Evolutionary conservation across 352 stramenopile genomes (phyloP).

Genomic region (Phytophthora hybrid): DNA sequence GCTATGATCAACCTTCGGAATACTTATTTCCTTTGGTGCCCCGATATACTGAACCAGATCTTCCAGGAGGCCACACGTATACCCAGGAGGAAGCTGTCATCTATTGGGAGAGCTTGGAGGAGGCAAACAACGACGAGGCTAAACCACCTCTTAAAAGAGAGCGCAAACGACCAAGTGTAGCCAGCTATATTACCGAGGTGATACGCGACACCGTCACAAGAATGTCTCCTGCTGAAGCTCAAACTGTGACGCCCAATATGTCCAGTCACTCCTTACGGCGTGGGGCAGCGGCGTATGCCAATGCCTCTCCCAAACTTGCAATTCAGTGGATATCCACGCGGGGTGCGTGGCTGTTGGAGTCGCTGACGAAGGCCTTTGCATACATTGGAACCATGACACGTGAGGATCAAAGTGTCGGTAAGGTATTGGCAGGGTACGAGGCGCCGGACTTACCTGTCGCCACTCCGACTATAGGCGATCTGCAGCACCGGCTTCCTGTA

Average conservation of each 20-base stretch:
- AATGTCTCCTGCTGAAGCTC: neutral
- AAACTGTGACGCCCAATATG: slow-evolving; percentile 3
- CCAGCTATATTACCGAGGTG: slow-evolving; percentile 19
- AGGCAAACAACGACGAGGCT: neutral
- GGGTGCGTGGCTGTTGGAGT: slow-evolving; percentile 15
- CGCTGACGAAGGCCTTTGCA: slow-evolving; percentile 25
- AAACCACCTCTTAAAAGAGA: slow-evolving; percentile 1
- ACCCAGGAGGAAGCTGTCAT: slow-evolving; percentile 17
- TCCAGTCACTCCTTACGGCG: slow-evolving; percentile 16
- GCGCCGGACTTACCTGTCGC: slow-evolving; percentile 24
- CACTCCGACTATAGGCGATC: slow-evolving; percentile 9
- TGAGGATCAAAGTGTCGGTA: slow-evolving; percentile 29
- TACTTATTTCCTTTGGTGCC: slow-evolving; percentile 22
- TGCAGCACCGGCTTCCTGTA: neutral
- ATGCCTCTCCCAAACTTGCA: slow-evolving; percentile 15
- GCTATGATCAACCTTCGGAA: slow-evolving; percentile 6
- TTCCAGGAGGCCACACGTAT: slow-evolving; percentile 8
- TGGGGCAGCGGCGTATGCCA: slow-evolving; percentile 15
- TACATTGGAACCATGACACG: slow-evolving; percentile 34
- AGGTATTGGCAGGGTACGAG: slow-evolving; percentile 18
- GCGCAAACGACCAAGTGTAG: slow-evolving; percentile 4
- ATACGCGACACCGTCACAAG: neutral
- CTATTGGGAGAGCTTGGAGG: slow-evolving; percentile 10
- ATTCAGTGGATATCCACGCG: slow-evolving; percentile 30
- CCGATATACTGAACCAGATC: slow-evolving; percentile 1